Evolutionary conservation across 2,329 filamentous ascomycete genomes (phyloP).

Genomic region (Tolypocladium inflatum): DNA sequence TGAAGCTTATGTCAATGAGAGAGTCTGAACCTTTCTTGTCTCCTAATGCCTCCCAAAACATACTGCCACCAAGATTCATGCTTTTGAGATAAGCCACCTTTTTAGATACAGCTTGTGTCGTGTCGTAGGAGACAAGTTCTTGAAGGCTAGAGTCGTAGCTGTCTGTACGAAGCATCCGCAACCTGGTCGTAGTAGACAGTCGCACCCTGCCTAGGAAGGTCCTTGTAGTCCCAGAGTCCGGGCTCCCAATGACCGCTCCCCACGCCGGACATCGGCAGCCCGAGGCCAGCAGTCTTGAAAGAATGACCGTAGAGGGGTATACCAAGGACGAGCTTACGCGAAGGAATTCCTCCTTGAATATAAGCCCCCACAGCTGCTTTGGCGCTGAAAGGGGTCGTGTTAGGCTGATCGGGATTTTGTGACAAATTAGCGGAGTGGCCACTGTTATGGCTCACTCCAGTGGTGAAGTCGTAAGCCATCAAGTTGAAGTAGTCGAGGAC

Average conservation of each 20-base stretch:
- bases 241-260: slow-evolving; percentile 63
- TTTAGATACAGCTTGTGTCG: slow-evolving; percentile 41
- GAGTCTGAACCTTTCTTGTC: slow-evolving; percentile 52
- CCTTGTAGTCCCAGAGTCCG: slow-evolving; percentile 75
- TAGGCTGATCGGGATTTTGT: slow-evolving; percentile 38
- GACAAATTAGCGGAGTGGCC: slow-evolving; percentile 67
- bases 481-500: slow-evolving; percentile 48
- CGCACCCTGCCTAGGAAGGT: slow-evolving; percentile 53
- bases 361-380: slow-evolving; percentile 56
- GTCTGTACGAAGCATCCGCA: slow-evolving; percentile 58
- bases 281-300: slow-evolving; percentile 34
- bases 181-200: slow-evolving; percentile 45
- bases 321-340: slow-evolving; percentile 62
- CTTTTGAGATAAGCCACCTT: slow-evolving; percentile 59
- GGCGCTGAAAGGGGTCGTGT: slow-evolving; percentile 58
- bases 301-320: slow-evolving; percentile 73
- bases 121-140: slow-evolving; percentile 65
- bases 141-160: slow-evolving; percentile 50
- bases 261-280: slow-evolving; percentile 37
- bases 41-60: slow-evolving; percentile 77
- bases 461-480: slow-evolving; percentile 69
- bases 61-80: slow-evolving; percentile 59
- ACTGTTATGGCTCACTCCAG: slow-evolving; percentile 52
- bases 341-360: slow-evolving; percentile 46
- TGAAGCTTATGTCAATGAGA: slow-evolving; percentile 42